phyloP scores from a whole-genome alignment of 2,329 filamentous ascomycete species.

The Annulohypoxylon truncatum region DNA sequence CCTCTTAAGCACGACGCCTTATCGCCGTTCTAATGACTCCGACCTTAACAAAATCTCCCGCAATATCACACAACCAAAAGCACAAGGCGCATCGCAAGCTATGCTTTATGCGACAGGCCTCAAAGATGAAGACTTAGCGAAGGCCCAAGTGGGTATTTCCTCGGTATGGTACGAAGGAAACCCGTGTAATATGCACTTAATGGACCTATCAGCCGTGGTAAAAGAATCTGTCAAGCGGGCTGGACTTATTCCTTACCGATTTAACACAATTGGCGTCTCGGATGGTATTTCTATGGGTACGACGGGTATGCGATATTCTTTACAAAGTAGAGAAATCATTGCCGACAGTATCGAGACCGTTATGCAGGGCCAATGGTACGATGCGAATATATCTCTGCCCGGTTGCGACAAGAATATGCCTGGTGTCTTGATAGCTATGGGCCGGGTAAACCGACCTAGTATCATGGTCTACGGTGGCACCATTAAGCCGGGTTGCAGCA shows the following conservation, averaged over 20 bases:
- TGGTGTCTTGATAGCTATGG: slow-evolving; percentile 92
- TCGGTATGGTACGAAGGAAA: slow-evolving; percentile 99
- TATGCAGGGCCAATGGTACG: slow-evolving; percentile 99
- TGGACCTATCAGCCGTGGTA: slow-evolving; percentile 86
- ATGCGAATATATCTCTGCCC: slow-evolving; percentile 95
- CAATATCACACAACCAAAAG: slow-evolving; percentile 94
- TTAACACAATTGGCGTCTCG: slow-evolving; percentile 98
- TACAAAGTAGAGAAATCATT: slow-evolving; percentile 96
- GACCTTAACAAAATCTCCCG: slow-evolving; percentile 86
- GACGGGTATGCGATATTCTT: slow-evolving; percentile 92
- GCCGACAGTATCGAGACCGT: slow-evolving; percentile 99
- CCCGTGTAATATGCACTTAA: slow-evolving; percentile 98
- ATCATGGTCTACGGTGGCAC: slow-evolving; percentile 98
- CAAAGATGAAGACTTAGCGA: slow-evolving; percentile 87
- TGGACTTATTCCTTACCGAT: slow-evolving; percentile 91
- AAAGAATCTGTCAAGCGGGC: slow-evolving; percentile 71
- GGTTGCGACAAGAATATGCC: slow-evolving; percentile 99
- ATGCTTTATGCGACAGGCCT: slow-evolving; percentile 98
- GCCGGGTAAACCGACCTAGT: slow-evolving; percentile 90
- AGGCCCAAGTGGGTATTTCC: slow-evolving; percentile 97
- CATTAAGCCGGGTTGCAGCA: slow-evolving; percentile 90
- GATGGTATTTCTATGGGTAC: slow-evolving; percentile 99
- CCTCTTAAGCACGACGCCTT: slow-evolving; percentile 62
- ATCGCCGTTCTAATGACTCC: slow-evolving; percentile 61
- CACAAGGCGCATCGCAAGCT: slow-evolving; percentile 96